phyloP scores from a whole-genome alignment of 306 rosid species.

The Prunus mongolica region DNA sequence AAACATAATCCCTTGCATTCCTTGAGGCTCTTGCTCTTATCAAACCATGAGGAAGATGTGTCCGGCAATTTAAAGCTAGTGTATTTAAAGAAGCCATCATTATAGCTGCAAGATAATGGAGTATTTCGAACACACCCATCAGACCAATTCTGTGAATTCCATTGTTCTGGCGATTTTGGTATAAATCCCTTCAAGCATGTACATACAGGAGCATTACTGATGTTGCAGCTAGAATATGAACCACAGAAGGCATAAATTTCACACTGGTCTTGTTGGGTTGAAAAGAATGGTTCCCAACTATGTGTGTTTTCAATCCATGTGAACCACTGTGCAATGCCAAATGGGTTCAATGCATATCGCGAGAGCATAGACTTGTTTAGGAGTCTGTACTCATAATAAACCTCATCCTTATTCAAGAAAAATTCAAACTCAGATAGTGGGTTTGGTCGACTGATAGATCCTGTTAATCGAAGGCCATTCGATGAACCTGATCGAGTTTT shows the following conservation, averaged over 20 bases:
- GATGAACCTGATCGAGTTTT: not conserved
- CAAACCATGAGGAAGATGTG: conserved; percentile 7
- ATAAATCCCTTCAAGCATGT: conserved; percentile 44
- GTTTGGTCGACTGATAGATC: too few relatives aligned
- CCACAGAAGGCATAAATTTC: conserved; percentile 49
- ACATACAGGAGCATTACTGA: conserved; percentile 24
- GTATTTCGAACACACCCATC: conserved; percentile 35
- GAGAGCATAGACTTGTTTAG: conserved; percentile 23
- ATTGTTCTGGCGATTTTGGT: conserved; percentile 22
- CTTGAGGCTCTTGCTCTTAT: conserved; percentile 20
- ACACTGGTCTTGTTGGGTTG: conserved; percentile 11
- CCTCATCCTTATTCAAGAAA: conserved; percentile 12
- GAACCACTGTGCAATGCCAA: not conserved
- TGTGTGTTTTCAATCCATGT: not conserved
- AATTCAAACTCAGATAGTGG: too few relatives aligned
- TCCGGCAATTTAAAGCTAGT: conserved; percentile 28
- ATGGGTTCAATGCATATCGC: conserved; percentile 37
- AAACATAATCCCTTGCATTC: conserved; percentile 33
- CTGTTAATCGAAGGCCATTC: not conserved
- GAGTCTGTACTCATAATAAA: conserved; percentile 32
- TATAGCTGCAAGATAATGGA: conserved; percentile 21
- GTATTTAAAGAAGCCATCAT: conserved; percentile 29
- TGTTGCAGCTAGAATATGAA: conserved; percentile 30
- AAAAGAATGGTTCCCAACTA: not conserved
- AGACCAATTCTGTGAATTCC: conserved; percentile 25